Base-by-base conservation (phyloP, 345 rosid species). In the Citrus mangshanensis region DNA sequence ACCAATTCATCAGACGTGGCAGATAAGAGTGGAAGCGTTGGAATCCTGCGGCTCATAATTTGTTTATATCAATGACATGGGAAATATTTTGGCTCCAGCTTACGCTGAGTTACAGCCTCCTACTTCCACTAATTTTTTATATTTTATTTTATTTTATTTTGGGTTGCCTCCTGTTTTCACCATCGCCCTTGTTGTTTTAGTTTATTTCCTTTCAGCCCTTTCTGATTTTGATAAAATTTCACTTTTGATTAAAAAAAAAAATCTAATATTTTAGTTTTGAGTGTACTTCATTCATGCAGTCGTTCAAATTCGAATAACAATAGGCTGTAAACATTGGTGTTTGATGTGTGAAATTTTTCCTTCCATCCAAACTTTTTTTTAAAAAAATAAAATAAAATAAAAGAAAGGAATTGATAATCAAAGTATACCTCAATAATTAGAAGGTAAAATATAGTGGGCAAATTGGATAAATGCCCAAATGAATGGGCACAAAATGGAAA, bases 1-100 rank as follows among this genome's bases (percentile, higher is more conserved):
- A 70, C 24, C 6, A 24, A 16, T 9, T 8, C 14, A 6, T 35
- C 80, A 25, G 38, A 85, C 89, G 90, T 90, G 92, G 94, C 92
- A 82, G 98, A 93, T 95, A 93, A 95, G 98, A 74, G 80, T 70
- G 60, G 64, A 14, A 9, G 34, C 34, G n/a, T 18, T n/a, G 32
- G 63, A 64, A 85, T 67, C 85, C 61, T 82, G 81, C 88, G 89
- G 86, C 88, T 79, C 35, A 64, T 77, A 78, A 46, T 46, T 8
- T 24, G 28, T 40, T 28, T 27, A 28, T 28, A 42, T 14, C 30
- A 61, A 60, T 68, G 79, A 70, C 75, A 9, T 68, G 79, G 37
- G 19, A 64, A 37, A 34, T 49, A 25, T n/a, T 46, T 12, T 14
- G 0, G 25, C 19, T 14, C 10, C 4, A 5, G 6, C 2, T 7